Evolutionary conservation across 176 grass and related monocot genomes (phyloP).

Genomic region (Themeda triandra): DNA sequence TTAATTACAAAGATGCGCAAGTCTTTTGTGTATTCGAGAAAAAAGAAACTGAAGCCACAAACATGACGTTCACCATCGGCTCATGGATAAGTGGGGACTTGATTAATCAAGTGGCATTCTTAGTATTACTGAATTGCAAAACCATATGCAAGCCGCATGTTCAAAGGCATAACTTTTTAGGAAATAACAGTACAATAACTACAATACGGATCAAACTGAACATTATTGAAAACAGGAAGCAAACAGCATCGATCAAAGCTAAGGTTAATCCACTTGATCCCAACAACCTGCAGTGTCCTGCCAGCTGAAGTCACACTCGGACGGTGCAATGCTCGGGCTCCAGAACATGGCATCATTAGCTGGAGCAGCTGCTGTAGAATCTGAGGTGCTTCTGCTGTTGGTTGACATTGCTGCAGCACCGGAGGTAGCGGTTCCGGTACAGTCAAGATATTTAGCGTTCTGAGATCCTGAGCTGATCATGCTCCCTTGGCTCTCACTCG

Average conservation of each 20-base stretch:
- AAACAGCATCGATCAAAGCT: neutral
- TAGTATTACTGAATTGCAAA: neutral
- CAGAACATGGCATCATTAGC: slow-evolving; percentile 18
- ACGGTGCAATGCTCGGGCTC: neutral
- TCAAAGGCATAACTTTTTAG: neutral
- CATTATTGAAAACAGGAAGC: neutral
- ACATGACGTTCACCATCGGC: too few species aligned
- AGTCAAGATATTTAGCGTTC: slow-evolving; percentile 12
- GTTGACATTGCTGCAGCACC: neutral
- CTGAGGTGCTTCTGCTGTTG: neutral
- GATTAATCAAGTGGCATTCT: neutral
- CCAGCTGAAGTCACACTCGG: slow-evolving; percentile 20
- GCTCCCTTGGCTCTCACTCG: slow-evolving; percentile 31
- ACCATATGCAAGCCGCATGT: neutral
- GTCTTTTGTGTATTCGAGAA: too few species aligned
- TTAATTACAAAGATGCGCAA: too few species aligned
- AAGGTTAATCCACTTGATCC: slow-evolving; percentile 27
- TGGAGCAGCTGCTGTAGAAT: slow-evolving; percentile 14
- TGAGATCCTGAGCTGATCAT: slow-evolving; percentile 43
- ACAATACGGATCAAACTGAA: neutral
- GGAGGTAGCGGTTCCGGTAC: slow-evolving; percentile 30
- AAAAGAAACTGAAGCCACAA: too few species aligned
- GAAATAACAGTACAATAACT: neutral
- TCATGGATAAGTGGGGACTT: too few species aligned
- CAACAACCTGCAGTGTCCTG: slow-evolving; percentile 20